Evolutionary conservation across 139 green algal genomes (phyloP), one percentile per base, ranked within the genome.

Genomic region (Picochlorum sp.): DNA sequence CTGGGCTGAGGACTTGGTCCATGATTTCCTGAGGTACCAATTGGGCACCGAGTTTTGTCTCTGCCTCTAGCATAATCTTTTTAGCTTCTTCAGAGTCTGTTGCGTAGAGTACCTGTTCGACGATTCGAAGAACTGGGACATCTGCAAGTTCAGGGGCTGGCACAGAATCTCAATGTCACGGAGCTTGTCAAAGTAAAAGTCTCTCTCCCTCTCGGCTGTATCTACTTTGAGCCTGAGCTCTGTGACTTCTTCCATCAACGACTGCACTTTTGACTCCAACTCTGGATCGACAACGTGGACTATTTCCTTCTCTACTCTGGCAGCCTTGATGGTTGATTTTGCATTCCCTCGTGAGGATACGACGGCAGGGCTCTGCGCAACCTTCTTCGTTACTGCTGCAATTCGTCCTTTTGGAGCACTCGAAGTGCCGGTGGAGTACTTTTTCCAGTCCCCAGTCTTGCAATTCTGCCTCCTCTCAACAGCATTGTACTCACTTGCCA

Each of bases 131-230:
- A 18, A 87, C 66, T 38, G 76, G 65, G 3, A 76, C 49, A 28
- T 57, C 70, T 49, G 71, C 58, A 54, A 90, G 67, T 49, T 78
- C 80, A 7, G 82, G 79, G 52, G 80, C 85, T 97, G 90, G 81
- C 91, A 97, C 20, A 99, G 69, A 63, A 97, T 88, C 81, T 99
- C 94, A n/a, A 99, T 90, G 72, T 97, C 92, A 0, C 90, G 80
- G 57, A 99, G 82, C 81, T 98, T 97, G 57, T 82, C 82, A 76
- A 95, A 97, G 76, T 96, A 96, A 57, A 95, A 95, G 66, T 95
- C 63, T 23, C 89, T 70, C 69, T 96, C 89, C 16, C 76, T 72
- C 68, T 96, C 92, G 2, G 89, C 85, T 13, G 79, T 81, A 47
- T 92, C 85, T 13, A 95, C 74, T 65, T 95, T 79, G 4, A 93